Evolutionary conservation across 23 red algal genomes (phyloP).

Genomic region (Gracilaria domingensis): DNA sequence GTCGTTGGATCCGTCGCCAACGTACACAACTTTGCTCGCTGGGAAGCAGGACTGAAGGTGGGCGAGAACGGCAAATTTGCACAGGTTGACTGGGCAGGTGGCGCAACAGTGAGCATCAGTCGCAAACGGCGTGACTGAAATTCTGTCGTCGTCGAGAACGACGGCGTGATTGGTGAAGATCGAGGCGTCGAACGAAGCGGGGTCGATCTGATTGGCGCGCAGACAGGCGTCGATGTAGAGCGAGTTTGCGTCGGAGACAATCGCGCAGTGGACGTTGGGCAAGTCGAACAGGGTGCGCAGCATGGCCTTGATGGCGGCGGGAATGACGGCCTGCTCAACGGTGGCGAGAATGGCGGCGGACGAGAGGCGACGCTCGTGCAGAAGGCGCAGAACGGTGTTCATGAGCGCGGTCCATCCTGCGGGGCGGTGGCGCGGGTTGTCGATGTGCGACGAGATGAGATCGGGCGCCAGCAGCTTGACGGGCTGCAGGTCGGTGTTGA

Average conservation of each 20-base stretch:
- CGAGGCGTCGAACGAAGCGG: neutral
- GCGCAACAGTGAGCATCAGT: neutral
- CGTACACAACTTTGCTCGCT: slow-evolving; percentile 19
- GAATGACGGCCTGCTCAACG: neutral
- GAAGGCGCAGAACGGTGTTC: neutral
- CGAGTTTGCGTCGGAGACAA: neutral
- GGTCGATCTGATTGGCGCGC: neutral
- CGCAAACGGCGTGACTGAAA: neutral
- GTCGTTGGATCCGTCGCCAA: slow-evolving; percentile 12
- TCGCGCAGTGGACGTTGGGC: neutral
- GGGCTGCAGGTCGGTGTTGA: slow-evolving; percentile 9
- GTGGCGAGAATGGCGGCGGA: neutral
- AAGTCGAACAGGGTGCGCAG: neutral
- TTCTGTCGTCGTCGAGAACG: neutral
- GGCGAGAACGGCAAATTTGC: too few species aligned
- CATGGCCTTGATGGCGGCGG: neutral
- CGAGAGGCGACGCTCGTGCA: neutral
- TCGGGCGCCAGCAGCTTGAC: neutral
- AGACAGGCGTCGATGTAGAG: neutral
- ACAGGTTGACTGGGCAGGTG: neutral
- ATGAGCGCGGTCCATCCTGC: neutral
- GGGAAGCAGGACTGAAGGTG: too few species aligned
- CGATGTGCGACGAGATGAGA: neutral
- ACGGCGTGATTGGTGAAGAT: neutral
- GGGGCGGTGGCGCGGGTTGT: neutral